phyloP scores from a whole-genome alignment of 2,329 filamentous ascomycete species.

The Fusarium papillatum region DNA sequence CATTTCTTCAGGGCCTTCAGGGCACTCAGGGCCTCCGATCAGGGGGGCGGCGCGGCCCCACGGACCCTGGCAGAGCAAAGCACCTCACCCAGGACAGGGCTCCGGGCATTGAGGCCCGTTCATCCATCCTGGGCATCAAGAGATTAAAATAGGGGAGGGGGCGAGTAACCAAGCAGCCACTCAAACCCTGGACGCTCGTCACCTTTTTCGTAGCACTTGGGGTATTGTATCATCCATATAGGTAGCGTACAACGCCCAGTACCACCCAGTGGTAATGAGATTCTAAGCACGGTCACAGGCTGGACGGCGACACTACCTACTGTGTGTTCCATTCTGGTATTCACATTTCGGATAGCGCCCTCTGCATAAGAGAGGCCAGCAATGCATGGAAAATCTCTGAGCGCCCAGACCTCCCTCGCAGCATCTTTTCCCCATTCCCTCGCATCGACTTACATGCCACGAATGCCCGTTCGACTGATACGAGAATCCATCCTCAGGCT shows the following conservation, averaged over 20 bases:
- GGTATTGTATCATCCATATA: slow-evolving; percentile 19
- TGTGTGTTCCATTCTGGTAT: not conserved
- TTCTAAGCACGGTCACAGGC: not conserved
- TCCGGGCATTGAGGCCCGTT: slow-evolving; percentile 3
- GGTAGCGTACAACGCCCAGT: not conserved
- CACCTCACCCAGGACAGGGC: not conserved
- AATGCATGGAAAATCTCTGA: slow-evolving; percentile 30
- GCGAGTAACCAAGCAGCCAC: slow-evolving; percentile 15
- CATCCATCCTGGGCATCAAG: slow-evolving; percentile 22
- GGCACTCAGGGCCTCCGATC: slow-evolving; percentile 17
- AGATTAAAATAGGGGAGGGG: slow-evolving; percentile 34
- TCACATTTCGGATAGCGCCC: not conserved
- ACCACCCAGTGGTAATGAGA: slow-evolving; percentile 1
- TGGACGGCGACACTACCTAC: not conserved
- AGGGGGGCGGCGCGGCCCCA: slow-evolving; percentile 18
- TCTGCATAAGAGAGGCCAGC: slow-evolving; percentile 20
- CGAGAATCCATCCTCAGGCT: slow-evolving; percentile 17
- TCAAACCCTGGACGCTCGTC: slow-evolving; percentile 19
- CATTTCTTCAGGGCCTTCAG: slow-evolving; percentile 16
- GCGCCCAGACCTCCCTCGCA: slow-evolving; percentile 7
- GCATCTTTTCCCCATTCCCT: not conserved
- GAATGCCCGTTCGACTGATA: not conserved
- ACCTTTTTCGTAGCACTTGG: slow-evolving; percentile 13
- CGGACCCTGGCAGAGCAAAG: not conserved
- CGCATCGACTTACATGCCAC: not conserved